Evolutionary conservation across 768 basidiomycete species (phyloP), one percentile per base, ranked within the genome.

Genomic region (Neoboletus magnificus): DNA sequence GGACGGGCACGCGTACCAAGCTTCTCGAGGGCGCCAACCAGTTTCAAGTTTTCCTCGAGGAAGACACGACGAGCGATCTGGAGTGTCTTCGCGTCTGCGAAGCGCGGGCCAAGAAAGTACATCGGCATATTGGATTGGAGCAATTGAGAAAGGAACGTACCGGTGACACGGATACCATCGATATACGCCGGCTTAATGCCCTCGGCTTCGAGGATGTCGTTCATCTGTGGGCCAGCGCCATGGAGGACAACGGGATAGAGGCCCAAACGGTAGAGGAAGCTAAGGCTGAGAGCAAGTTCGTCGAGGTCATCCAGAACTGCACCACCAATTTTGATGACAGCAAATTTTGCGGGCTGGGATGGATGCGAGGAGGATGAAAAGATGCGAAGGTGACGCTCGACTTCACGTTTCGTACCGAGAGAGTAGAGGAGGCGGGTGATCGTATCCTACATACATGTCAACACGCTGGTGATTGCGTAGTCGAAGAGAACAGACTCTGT

Each of bases 201-300:
- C 67, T 93, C 95, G 23, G 82, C 74, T 66, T 98, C 93, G 58
- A 99, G 86, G 62, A 97, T 92, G 57, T 87, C 86, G 75, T 99
- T 99, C 61, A 96, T 74, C 69, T 97, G 95, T 22, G 94, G 96
- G 27, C 96, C 96, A 57, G 87, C 96, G 48, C 97, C 97, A 75
- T 99, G 97, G 6, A 99, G 82, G 48, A 99, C 85, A 56, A 99
- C 89, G 0, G 97, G 97, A 75, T 96, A 99, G n/a, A 99, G 82
- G 4, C 97, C 97, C 47, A 99, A 89, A 32, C 94, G 86, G 75
- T 96, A 96, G 56, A 99, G 79, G 79, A 98, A 99, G 74, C 93
- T 95, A 64, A 99, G 80, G 60, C 91, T 96, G 48, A 95, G 84
- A 5, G 95, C 94, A 45, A 99, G 85, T 61, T 98, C 95, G 59